Evolutionary conservation across 192 early-diverging fungal species (phyloP).

Genomic region (Podila horticola): DNA sequence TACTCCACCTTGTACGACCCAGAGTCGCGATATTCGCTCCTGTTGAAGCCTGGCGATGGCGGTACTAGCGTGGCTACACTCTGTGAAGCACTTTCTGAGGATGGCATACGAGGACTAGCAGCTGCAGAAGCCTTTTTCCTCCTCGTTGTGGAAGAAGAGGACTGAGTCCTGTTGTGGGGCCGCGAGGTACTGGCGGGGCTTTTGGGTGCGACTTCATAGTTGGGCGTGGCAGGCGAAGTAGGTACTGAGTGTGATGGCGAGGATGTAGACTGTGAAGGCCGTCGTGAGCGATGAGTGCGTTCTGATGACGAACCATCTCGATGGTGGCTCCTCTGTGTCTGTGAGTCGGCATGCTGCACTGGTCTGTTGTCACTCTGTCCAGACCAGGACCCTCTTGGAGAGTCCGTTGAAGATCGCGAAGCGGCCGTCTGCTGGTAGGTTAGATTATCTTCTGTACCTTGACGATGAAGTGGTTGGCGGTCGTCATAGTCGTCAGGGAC

Average conservation of each 20-base stretch:
- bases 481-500: slow-evolving; percentile 46
- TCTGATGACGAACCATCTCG: background rate
- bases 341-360: background rate
- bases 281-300: background rate
- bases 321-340: background rate
- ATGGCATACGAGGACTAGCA: background rate
- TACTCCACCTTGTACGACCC: background rate
- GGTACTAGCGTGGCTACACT: background rate
- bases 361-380: background rate
- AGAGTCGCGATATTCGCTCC: background rate
- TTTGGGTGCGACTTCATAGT: background rate
- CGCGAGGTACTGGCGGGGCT: background rate
- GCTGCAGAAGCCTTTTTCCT: background rate
- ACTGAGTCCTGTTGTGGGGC: background rate
- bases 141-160: background rate
- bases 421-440: background rate
- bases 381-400: background rate
- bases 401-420: background rate
- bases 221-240: background rate
- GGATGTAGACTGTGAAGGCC: background rate
- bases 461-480: slow-evolving; percentile 30
- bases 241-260: too few relatives aligned
- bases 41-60: background rate
- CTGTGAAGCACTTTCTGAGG: background rate
- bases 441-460: background rate